Conservation (phyloP, 768 basidiomycete genomes). For the Phlebiopsis gigantea region DNA sequence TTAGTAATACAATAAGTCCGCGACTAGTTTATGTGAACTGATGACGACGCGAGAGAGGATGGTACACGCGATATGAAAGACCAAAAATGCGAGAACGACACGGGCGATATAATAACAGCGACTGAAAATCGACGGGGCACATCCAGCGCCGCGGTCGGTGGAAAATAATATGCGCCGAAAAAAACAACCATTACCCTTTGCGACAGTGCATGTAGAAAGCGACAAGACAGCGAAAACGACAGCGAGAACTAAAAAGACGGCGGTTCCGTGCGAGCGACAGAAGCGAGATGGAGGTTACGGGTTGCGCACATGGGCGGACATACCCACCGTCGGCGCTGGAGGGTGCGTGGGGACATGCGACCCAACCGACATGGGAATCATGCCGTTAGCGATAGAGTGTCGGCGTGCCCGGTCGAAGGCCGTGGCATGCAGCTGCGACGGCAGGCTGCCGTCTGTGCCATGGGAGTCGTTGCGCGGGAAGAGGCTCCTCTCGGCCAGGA, state of each 20-base stretch:
- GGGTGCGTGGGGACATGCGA: constrained; percentile 2
- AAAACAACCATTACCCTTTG: too few species aligned
- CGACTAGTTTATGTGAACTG: too few species aligned
- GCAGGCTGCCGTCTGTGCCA: neutral
- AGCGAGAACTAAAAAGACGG: neutral
- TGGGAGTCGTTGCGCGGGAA: neutral
- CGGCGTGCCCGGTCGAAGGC: neutral
- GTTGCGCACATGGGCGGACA: neutral
- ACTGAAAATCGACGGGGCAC: too few species aligned
- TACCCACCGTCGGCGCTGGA: neutral
- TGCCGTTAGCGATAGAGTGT: constrained; percentile 5
- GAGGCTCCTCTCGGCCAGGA: neutral
- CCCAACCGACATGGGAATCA: constrained; percentile 1
- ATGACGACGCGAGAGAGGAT: too few species aligned
- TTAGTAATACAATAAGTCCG: too few species aligned
- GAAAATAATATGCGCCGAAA: too few species aligned
- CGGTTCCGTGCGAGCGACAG: neutral
- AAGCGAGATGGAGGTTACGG: neutral
- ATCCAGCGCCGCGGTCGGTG: too few species aligned
- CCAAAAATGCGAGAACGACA: too few species aligned
- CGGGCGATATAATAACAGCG: too few species aligned
- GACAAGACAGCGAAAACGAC: too few species aligned
- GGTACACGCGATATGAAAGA: too few species aligned
- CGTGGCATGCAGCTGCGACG: neutral
- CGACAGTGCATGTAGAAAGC: too few species aligned